These are phyloP conservation scores for Tetrahymena elliotti DNA, from an alignment of 73 alveolate genomes.

Conservation along the genomic window DNA sequence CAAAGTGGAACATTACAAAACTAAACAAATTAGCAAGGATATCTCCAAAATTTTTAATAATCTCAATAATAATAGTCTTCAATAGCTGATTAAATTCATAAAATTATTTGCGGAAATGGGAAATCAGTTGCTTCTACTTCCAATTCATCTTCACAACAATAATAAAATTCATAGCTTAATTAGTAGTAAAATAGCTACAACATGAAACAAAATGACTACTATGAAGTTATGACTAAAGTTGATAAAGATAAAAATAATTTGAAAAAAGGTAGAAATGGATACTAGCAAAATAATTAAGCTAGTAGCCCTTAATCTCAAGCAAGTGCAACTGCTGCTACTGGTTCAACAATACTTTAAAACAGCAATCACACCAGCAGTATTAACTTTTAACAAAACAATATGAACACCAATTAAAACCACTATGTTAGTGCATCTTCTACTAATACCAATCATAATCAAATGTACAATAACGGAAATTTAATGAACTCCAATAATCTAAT, in stretches of 20 bases:
- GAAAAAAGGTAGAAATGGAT: not conserved
- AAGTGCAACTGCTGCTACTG: not conserved
- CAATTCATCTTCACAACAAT: not conserved
- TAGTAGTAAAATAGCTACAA: not conserved
- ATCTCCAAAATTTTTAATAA: not conserved
- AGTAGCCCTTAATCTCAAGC: not conserved
- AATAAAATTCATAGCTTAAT: not conserved
- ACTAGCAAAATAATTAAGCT: not conserved
- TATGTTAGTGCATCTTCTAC: not conserved
- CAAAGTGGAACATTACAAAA: not conserved
- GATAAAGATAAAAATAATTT: not conserved
- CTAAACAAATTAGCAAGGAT: not conserved
- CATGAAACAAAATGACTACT: not conserved
- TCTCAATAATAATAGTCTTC: not conserved
- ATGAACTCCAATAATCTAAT: not conserved
- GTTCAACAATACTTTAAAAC: not conserved
- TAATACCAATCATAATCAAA: not conserved
- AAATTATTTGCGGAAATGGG: not conserved
- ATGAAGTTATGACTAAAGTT: not conserved
- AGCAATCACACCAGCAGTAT: not conserved
- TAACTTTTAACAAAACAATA: not conserved
- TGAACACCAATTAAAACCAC: not conserved
- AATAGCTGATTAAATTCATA: not conserved
- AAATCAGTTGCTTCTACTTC: not conserved
- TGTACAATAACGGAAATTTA: not conserved